Evolutionary conservation across 2,329 filamentous ascomycete species (phyloP), one percentile per base, ranked within the genome.

Genomic region (Cladophialophora immunda): DNA sequence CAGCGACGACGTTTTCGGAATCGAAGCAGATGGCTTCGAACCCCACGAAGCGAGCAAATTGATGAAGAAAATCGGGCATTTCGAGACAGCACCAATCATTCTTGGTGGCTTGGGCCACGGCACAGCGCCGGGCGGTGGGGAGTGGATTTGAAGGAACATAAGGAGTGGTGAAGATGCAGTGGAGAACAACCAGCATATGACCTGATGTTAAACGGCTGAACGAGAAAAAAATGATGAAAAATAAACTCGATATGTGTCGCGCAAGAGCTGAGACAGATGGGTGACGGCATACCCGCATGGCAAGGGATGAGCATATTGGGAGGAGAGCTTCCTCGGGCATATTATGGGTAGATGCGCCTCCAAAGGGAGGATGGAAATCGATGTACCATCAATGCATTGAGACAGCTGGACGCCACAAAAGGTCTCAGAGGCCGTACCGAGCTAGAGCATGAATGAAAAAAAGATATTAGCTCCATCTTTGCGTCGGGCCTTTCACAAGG

Each of bases 81-180:
- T 34, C 11, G n/a, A 41, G 30, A 19, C 38, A 38, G 53, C 41
- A 57, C 47, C 59, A 25, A 30, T 30, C 6, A n/a, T 58, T 36
- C 8, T 50, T 13, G 45, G 45, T 29, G 52, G 25, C 25, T 22
- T 41, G n/a, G 53, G 25, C 34, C 60, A n/a, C 58, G 62, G 68
- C 25, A 60, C 54, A 6, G 68, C 68, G n/a, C 68, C 68, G 6
- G 68, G 68, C 2, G 68, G 68, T 38, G 68, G 55, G 15, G 59
- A 68, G 36, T 70, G 68, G 68, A 41, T 70, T 22, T 70, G 59
- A 68, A 47, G n/a, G 13, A 52, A 27, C 2, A 22, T 36, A 36
- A 41, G 4, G 25, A 32, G 25, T 19, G 32, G 25, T 6, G 30
- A 22, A 15, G n/a, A 29, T n/a, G 19, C n/a, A 17, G 11, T n/a